phyloP scores from a whole-genome alignment of 805 yeast species.

The Cyberlindnera samutprakarnensis region DNA sequence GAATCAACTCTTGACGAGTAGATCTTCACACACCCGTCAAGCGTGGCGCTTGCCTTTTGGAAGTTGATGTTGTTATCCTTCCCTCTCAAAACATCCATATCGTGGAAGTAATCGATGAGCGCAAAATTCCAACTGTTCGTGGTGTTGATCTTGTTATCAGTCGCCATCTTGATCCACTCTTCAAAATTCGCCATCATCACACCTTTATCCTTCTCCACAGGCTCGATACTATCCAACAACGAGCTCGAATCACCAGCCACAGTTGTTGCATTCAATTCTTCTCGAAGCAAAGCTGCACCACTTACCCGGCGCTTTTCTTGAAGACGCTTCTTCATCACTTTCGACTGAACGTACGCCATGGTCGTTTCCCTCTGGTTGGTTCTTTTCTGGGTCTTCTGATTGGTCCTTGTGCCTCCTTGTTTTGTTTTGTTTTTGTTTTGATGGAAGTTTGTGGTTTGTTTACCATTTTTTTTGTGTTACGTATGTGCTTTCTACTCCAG shows the following conservation, averaged over 20 bases:
- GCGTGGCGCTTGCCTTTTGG: conserved; percentile 83
- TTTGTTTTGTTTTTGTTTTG: too few relatives aligned
- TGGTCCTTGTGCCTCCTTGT: too few relatives aligned
- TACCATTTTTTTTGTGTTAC: too few relatives aligned
- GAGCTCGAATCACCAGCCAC: conserved; percentile 11
- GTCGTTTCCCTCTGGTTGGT: too few relatives aligned
- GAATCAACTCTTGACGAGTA: conserved; percentile 89
- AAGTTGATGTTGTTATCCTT: conserved; percentile 76
- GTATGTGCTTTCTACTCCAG: too few relatives aligned
- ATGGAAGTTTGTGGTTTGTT: too few relatives aligned
- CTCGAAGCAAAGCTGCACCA: conserved; percentile 25
- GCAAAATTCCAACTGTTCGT: conserved; percentile 88
- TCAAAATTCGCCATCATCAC: conserved; percentile 43
- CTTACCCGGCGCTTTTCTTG: conserved; percentile 24
- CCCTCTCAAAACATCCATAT: conserved; percentile 64
- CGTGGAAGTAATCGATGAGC: conserved; percentile 86
- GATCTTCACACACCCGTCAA: conserved; percentile 92
- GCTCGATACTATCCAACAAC: conserved; percentile 18
- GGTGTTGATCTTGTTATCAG: conserved; percentile 77
- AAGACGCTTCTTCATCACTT: conserved; percentile 21
- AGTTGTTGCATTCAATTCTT: conserved; percentile 19
- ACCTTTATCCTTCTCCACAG: conserved; percentile 26
- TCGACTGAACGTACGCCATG: conserved; percentile 23
- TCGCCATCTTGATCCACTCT: conserved; percentile 76
- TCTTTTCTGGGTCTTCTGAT: too few relatives aligned